A percentile compares a stretch with the other conserved stretches of the same genome.
phyloP scores from a whole-genome alignment of 148 eudicot species.

The Rhododendron griersonianum region DNA sequence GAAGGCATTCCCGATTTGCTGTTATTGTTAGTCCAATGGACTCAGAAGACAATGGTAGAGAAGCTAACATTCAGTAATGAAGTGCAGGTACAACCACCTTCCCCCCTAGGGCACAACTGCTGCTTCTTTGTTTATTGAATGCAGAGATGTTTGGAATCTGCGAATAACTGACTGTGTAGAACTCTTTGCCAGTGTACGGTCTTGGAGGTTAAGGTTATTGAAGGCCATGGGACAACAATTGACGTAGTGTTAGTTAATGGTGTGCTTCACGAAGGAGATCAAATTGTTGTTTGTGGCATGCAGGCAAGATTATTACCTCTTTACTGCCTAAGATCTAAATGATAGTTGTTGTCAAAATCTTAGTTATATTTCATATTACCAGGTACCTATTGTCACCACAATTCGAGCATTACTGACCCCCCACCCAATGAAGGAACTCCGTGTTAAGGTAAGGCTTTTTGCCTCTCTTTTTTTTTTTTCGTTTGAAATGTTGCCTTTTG shows the following conservation, averaged over 20 bases:
- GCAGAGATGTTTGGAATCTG: background rate
- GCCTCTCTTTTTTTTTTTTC: too few species aligned
- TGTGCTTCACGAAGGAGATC: constrained; percentile 89
- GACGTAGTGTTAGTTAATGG: constrained; percentile 89
- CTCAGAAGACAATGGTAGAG: constrained; percentile 77
- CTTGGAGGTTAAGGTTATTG: constrained; percentile 87
- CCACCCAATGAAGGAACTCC: constrained; percentile 95
- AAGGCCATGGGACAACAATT: constrained; percentile 88
- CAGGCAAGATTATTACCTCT: constrained; percentile 44
- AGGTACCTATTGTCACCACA: constrained; percentile 76
- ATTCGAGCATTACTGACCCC: constrained; percentile 88
- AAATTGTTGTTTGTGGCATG: constrained; percentile 84
- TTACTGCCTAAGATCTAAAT: background rate
- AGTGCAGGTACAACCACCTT: constrained; percentile 43
- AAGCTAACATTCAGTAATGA: constrained; percentile 70
- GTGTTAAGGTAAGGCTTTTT: constrained; percentile 62
- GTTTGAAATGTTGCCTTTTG: background rate
- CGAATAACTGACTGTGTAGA: constrained; percentile 15
- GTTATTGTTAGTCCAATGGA: constrained; percentile 66
- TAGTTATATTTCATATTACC: constrained; percentile 9
- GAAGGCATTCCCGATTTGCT: constrained; percentile 86
- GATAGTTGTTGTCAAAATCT: constrained; percentile 1
- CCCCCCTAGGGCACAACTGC: background rate
- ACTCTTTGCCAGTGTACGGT: constrained; percentile 68
- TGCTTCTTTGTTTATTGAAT: background rate